These are phyloP conservation scores for Paramecium tetraurelia DNA, from an alignment of 73 alveolate species.

Conservation along the genomic window DNA sequence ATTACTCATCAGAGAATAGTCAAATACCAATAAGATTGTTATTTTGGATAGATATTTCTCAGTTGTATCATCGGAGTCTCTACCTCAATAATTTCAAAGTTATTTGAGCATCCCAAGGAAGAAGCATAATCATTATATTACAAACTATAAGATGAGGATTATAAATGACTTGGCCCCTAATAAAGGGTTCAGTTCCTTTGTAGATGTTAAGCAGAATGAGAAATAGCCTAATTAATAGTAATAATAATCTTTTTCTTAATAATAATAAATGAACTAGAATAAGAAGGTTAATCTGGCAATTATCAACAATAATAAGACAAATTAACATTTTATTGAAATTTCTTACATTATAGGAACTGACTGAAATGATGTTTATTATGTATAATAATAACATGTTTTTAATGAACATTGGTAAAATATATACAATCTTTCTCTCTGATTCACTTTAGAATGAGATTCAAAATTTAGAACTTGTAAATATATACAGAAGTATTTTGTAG, in stretches of 20 bases:
- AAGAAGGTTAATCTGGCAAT: not conserved
- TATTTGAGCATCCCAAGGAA: not conserved
- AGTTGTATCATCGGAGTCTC: not conserved
- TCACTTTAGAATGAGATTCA: not conserved
- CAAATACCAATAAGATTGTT: not conserved
- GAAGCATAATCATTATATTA: not conserved
- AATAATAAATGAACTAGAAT: not conserved
- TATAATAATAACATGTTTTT: not conserved
- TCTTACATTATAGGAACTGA: not conserved
- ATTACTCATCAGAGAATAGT: not conserved
- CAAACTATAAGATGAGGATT: constrained; percentile 18
- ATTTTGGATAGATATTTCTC: not conserved
- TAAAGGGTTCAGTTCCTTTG: not conserved
- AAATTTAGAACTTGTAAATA: not conserved
- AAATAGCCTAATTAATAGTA: not conserved
- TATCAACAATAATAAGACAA: not conserved
- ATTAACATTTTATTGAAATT: not conserved
- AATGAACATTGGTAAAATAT: not conserved
- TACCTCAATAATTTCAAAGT: not conserved
- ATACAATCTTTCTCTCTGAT: no score
- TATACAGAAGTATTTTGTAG: not conserved
- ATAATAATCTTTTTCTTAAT: not conserved
- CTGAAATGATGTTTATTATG: not conserved
- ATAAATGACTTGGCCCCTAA: not conserved
- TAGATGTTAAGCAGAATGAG: not conserved